Base-by-base conservation (phyloP, 2,329 filamentous ascomycete species). In the Fusarium pseudoanthophilum region DNA sequence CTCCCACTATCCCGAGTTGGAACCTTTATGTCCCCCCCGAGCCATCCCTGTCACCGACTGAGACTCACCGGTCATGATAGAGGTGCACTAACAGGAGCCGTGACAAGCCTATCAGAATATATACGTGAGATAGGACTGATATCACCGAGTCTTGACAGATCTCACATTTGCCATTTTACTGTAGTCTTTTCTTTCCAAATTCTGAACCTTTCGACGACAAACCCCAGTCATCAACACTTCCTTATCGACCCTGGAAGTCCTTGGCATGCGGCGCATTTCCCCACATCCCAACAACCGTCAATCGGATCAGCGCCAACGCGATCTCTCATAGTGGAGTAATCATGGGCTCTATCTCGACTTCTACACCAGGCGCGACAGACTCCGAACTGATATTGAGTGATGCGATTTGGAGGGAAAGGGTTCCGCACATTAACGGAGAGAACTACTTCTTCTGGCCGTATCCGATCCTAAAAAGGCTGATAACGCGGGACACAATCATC, bases 261-360 rank as follows among this genome's bases (percentile, higher is more conserved):
- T 52, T 26, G 49, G 49, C 49, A 26, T 52, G 49, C 13, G 49
- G 30, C 49, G 49, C 14, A 21, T 52, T 36, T 52, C n/a, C n/a
- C 49, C 49, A 36, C 49, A 20, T 26, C n/a, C 13, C 11, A 13
- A 15, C 9, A 52, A 26, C 13, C n/a, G 11, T 20, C 30, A 52
- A 24, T 52, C n/a, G 30, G 30, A 36, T 52, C 30, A 26, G 18
- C n/a, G 30, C 30, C 30, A 34, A 34, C 30, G 6, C 16, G 6
- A 36, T 8, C n/a, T 52, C 48, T 52, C 13, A 8, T 36, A 52
- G 49, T 36, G 49, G 18, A 26, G 49, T 24, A 5, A 52, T 26
- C 13, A 52, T 52, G 49, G 49, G 49, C n/a, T 52, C 13, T 52
- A 26, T 20, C 20, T 52, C n/a, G 30, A 36, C n/a, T 26, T 26